These are phyloP conservation scores for Phytopythium cucurbitacearum DNA, from an alignment of 352 stramenopile genomes.

Conservation along the genomic window DNA sequence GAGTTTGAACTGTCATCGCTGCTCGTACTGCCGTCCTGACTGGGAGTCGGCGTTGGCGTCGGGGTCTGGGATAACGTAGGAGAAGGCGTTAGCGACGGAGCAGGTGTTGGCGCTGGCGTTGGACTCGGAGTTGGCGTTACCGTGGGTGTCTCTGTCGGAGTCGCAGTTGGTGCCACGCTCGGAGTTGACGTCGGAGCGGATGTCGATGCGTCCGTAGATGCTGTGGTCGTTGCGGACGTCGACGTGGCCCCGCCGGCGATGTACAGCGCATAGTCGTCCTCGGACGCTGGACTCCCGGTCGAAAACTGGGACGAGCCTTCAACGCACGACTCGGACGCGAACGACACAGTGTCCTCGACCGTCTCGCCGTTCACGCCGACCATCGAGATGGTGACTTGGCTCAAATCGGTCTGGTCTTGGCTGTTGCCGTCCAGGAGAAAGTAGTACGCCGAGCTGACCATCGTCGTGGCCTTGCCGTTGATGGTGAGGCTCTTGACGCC, in stretches of 20 bases:
- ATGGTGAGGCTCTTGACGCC: conserved; percentile 52
- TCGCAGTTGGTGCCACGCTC: neutral
- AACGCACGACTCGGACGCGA: conserved; percentile 38
- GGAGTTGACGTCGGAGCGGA: neutral
- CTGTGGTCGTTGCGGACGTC: conserved; percentile 4
- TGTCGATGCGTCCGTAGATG: neutral
- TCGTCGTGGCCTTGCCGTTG: conserved; percentile 42
- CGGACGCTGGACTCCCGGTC: conserved; percentile 1
- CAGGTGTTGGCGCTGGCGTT: conserved; percentile 8
- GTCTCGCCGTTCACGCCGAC: conserved; percentile 45
- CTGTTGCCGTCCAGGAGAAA: conserved; percentile 51
- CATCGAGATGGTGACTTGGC: conserved; percentile 37
- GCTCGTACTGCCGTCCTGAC: conserved; percentile 1
- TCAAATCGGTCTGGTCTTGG: conserved; percentile 29
- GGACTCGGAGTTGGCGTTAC: conserved; percentile 8
- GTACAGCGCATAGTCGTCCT: conserved; percentile 1
- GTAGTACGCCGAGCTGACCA: conserved; percentile 68
- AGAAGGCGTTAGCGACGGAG: conserved; percentile 6
- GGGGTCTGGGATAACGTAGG: conserved; percentile 5
- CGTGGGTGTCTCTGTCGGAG: neutral
- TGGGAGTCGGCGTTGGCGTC: neutral
- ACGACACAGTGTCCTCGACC: conserved; percentile 51
- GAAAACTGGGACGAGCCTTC: conserved; percentile 44
- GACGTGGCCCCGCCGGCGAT: conserved; percentile 1
- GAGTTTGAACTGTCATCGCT: neutral